These are phyloP conservation scores for Skeletonema grethae DNA, from an alignment of 108 stramenopile genomes.

Conservation along the genomic window DNA sequence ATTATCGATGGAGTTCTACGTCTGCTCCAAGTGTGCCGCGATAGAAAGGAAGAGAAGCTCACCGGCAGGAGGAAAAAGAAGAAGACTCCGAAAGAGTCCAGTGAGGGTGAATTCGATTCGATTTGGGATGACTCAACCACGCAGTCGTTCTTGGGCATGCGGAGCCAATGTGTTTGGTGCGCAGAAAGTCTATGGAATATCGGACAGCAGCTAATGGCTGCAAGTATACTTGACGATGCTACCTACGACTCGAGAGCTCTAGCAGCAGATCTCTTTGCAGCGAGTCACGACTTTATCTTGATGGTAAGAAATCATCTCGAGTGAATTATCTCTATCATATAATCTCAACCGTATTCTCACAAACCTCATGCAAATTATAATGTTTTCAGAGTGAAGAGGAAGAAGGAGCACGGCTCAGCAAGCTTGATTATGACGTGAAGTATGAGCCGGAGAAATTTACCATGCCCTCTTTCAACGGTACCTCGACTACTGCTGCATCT, in stretches of 20 bases:
- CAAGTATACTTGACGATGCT: background rate
- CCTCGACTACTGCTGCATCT: constrained; percentile 7
- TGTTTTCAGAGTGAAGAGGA: constrained; percentile 41
- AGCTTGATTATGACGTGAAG: constrained; percentile 42
- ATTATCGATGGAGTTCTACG: constrained; percentile 23
- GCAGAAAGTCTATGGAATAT: constrained; percentile 50
- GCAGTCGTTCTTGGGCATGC: constrained; percentile 18
- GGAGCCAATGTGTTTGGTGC: constrained; percentile 38
- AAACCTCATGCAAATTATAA: background rate
- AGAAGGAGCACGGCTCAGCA: constrained; percentile 37
- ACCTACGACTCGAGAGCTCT: constrained; percentile 21
- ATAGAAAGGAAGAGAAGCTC: constrained; percentile 18
- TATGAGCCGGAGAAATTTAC: constrained; percentile 23
- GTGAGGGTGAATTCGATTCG: constrained; percentile 5
- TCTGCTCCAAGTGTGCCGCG: constrained; percentile 23
- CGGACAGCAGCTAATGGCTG: constrained; percentile 30
- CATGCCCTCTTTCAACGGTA: constrained; percentile 19
- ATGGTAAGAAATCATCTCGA: constrained; percentile 1
- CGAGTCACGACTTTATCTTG: constrained; percentile 51
- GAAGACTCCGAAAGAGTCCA: background rate
- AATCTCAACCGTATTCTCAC: background rate
- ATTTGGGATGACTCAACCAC: constrained; percentile 40
- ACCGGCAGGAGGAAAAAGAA: constrained; percentile 35
- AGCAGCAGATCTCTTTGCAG: constrained; percentile 47
- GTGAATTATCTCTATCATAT: background rate